Conservation (phyloP, 164 flowering plant species). For the Chloranthus sessilifolius region DNA sequence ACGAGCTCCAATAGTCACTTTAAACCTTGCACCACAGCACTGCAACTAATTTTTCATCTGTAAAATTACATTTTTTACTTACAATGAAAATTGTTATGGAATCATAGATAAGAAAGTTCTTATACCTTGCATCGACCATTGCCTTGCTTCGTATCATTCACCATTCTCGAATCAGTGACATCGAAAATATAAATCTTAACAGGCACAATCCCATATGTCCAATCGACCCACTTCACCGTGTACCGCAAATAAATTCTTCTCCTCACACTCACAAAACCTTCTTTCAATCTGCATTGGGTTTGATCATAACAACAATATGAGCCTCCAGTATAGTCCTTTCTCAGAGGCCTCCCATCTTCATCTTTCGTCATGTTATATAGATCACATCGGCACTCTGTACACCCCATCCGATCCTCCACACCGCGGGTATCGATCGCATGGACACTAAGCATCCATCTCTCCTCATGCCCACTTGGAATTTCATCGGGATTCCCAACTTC, state of each 20-base stretch:
- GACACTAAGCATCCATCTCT: constrained; percentile 71
- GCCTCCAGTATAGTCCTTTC: constrained; percentile 62
- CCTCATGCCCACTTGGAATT: constrained; percentile 67
- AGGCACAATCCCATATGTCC: constrained; percentile 61
- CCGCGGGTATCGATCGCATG: constrained; percentile 94
- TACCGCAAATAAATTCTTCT: constrained; percentile 67
- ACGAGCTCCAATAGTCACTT: too few relatives aligned
- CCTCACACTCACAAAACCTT: constrained; percentile 31
- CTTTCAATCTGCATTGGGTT: constrained; percentile 52
- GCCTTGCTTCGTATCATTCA: constrained; percentile 54
- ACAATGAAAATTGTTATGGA: constrained; percentile 71
- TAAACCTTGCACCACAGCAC: too few relatives aligned
- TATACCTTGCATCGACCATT: too few relatives aligned
- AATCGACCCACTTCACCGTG: constrained; percentile 76
- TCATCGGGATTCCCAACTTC: constrained; percentile 66
- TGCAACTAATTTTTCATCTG: constrained; percentile 35
- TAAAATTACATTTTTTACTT: constrained; percentile 63
- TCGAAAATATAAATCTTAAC: constrained; percentile 76
- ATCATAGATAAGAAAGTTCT: too few relatives aligned
- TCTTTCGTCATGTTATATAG: constrained; percentile 69
- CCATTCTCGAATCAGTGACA: constrained; percentile 71
- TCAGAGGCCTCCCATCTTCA: constrained; percentile 39
- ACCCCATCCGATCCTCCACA: constrained; percentile 65
- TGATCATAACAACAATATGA: constrained; percentile 67
- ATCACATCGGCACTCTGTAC: constrained; percentile 85